Evolutionary conservation across 1,284 basidiomycete species (phyloP).

Genomic region (Ustilago hordei): DNA sequence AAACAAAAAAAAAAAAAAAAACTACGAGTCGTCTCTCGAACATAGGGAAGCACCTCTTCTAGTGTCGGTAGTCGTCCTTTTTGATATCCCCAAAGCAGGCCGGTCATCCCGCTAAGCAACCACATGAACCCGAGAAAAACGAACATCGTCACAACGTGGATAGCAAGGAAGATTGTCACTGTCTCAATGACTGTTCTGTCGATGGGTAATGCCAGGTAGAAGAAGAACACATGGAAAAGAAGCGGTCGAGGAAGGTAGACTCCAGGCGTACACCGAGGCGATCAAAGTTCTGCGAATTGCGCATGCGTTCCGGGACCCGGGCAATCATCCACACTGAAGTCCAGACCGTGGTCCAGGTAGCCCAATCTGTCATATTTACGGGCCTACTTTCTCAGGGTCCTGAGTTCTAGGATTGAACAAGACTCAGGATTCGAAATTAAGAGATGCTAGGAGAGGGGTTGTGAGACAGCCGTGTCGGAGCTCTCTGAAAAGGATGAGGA

Average conservation of each 20-base stretch:
- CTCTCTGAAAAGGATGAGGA: not conserved
- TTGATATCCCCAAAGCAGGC: not conserved
- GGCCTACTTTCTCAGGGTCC: not conserved
- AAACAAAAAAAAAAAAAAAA: not conserved
- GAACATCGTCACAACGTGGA: not conserved
- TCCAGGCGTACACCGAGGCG: not conserved
- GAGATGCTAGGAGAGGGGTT: not conserved
- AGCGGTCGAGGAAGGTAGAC: not conserved
- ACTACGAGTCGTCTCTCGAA: not conserved
- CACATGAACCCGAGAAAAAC: not conserved
- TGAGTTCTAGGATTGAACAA: not conserved
- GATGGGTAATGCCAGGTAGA: not conserved
- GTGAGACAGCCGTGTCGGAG: not conserved
- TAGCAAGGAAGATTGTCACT: not conserved
- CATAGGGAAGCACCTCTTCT: not conserved
- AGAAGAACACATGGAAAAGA: not conserved
- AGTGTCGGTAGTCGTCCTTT: not conserved
- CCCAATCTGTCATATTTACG: not conserved
- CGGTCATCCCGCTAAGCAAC: not conserved
- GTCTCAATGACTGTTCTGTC: not conserved
- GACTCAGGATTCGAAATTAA: not conserved
- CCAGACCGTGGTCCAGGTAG: not conserved
- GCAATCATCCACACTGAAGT: not conserved
- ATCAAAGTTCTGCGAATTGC: not conserved
- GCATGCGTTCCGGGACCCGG: not conserved